Conservation (phyloP, 2,329 filamentous ascomycete species). For the Ascochyta clinopodiicola region DNA sequence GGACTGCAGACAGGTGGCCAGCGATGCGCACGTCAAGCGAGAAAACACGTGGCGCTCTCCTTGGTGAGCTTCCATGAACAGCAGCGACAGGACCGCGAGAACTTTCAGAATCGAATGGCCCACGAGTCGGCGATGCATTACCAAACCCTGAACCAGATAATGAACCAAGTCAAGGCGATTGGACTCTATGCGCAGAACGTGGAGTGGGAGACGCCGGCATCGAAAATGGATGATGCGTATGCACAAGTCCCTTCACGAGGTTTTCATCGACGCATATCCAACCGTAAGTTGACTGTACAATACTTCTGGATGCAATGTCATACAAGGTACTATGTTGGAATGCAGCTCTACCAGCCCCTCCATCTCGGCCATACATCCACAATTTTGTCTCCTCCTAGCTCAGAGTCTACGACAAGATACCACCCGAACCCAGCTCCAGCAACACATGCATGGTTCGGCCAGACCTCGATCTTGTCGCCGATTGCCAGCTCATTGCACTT, state of each 20-base stretch:
- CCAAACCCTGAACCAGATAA: conserved; percentile 34
- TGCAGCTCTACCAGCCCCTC: conserved; percentile 66
- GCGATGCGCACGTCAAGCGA: conserved; percentile 42
- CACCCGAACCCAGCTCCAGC: conserved; percentile 73
- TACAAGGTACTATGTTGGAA: neutral
- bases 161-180: conserved; percentile 37
- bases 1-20: conserved; percentile 46
- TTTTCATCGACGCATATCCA: neutral
- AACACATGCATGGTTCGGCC: conserved; percentile 84
- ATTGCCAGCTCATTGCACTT: conserved; percentile 56
- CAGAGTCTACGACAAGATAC: conserved; percentile 76
- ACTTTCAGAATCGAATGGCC: conserved; percentile 42
- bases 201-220: conserved; percentile 37
- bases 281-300: neutral
- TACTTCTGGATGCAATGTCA: neutral
- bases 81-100: conserved; percentile 43
- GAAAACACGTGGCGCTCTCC: conserved; percentile 51
- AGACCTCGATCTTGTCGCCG: conserved; percentile 73
- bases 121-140: conserved; percentile 42
- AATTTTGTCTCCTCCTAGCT: conserved; percentile 60
- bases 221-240: neutral
- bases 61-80: conserved; percentile 51
- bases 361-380: conserved; percentile 77
- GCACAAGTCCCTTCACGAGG: neutral
- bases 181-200: conserved; percentile 32